Conservation (phyloP, 1,284 basidiomycete species). For the Crucibulum parvulum region DNA sequence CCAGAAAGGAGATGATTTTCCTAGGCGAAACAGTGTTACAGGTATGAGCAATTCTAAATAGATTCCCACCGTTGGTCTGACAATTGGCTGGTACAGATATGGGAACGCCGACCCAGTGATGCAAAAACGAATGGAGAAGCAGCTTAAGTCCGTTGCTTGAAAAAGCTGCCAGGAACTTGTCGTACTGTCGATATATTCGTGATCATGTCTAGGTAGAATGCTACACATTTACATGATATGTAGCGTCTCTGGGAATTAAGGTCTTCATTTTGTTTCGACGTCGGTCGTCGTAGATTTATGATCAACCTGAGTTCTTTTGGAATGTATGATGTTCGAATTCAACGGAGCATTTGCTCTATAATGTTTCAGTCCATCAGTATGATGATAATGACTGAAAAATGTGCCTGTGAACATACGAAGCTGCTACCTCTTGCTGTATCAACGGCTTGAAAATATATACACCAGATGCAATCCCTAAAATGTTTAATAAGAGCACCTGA, state of each 20-base stretch:
- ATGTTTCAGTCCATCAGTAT: slow-evolving; percentile 7
- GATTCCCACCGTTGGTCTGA: slow-evolving; percentile 5
- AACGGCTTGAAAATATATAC: slow-evolving; percentile 65
- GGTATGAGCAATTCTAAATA: slow-evolving; percentile 49
- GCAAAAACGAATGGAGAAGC: slow-evolving; percentile 19
- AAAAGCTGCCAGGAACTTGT: neutral
- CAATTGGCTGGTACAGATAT: slow-evolving; percentile 55
- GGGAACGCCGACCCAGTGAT: slow-evolving; percentile 61
- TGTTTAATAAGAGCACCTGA: neutral
- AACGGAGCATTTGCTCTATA: no score
- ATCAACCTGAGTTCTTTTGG: no score
- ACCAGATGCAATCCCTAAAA: slow-evolving; percentile 65
- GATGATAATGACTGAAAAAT: slow-evolving; percentile 5
- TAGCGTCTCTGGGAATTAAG: no score
- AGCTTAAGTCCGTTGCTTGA: slow-evolving; percentile 1
- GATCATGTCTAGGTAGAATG: neutral
- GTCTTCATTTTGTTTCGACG: neutral
- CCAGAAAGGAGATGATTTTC: slow-evolving; percentile 97
- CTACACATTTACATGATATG: no score
- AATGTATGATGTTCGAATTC: no score
- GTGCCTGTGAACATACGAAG: slow-evolving; percentile 10
- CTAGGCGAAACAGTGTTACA: slow-evolving; percentile 96
- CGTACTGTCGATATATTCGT: neutral
- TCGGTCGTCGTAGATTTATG: neutral
- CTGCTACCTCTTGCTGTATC: slow-evolving; percentile 29